These are phyloP conservation scores for Nicotiana attenuata DNA, from an alignment of 257 asterid genomes.

Conservation along the genomic window DNA sequence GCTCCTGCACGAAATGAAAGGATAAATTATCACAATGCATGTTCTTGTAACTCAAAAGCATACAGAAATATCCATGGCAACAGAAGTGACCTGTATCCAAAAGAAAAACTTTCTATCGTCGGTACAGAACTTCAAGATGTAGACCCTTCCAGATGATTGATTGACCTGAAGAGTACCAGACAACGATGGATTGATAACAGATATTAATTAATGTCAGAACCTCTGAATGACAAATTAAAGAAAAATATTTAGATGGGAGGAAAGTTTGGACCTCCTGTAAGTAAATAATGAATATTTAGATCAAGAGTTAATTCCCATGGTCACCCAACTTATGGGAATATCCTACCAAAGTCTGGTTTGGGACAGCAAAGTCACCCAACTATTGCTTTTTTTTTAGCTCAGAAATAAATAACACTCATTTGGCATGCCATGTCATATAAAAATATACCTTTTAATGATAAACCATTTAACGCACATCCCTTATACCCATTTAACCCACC, in stretches of 20 bases:
- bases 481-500: too few species aligned
- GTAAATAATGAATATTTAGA: not conserved
- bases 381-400: too few species aligned
- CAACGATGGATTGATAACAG: slow-evolving; percentile 14
- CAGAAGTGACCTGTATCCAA: slow-evolving; percentile 83
- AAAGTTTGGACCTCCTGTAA: not conserved
- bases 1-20: slow-evolving; percentile 63
- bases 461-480: too few species aligned
- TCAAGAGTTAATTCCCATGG: too few species aligned
- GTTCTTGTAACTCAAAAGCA: slow-evolving; percentile 7
- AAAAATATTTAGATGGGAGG: not conserved
- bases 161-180: slow-evolving; percentile 48
- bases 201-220: not conserved
- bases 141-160: slow-evolving; percentile 91
- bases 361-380: too few species aligned
- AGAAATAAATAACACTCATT: too few species aligned
- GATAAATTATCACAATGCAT: slow-evolving; percentile 2
- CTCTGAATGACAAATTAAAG: not conserved
- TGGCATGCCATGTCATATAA: too few species aligned
- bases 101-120: slow-evolving; percentile 91
- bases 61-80: not conserved
- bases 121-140: slow-evolving; percentile 71
- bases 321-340: too few species aligned
- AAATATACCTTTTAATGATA: too few species aligned
- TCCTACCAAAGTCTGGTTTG: too few species aligned